Evolutionary conservation across 495 filamentous ascomycete genomes (phyloP).

Genomic region (Trichocladium uniseriatum): DNA sequence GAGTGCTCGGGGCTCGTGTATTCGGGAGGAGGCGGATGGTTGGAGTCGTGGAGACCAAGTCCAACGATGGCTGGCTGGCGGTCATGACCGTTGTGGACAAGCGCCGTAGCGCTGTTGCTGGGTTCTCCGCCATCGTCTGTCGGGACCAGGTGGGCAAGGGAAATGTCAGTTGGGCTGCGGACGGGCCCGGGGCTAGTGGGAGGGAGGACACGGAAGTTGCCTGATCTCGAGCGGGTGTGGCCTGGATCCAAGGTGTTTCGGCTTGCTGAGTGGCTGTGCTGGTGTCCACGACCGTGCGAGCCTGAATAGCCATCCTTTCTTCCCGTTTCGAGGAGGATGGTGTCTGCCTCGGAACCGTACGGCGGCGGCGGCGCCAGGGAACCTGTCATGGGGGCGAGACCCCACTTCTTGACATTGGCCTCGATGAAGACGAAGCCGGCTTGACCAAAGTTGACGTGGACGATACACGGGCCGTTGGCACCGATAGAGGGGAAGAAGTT

Average conservation of each 20-base stretch:
- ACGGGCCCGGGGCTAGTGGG: slow-evolving; percentile 83
- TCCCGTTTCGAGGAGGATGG: slow-evolving; percentile 85
- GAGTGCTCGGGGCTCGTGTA: slow-evolving; percentile 61
- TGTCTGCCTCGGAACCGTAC: slow-evolving; percentile 92
- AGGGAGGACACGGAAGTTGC: slow-evolving; percentile 53
- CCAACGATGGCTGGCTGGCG: slow-evolving; percentile 28
- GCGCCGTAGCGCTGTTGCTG: slow-evolving; percentile 43
- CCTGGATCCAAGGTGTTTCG: slow-evolving; percentile 28
- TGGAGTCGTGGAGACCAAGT: slow-evolving; percentile 24
- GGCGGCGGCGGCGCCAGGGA: slow-evolving; percentile 91
- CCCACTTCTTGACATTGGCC: slow-evolving; percentile 99
- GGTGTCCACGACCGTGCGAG: slow-evolving; percentile 46
- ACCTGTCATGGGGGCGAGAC: slow-evolving; percentile 89
- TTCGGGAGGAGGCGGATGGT: slow-evolving; percentile 55
- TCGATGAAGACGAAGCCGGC: slow-evolving; percentile 98
- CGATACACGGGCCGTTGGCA: slow-evolving; percentile 80
- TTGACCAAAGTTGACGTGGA: slow-evolving; percentile 97
- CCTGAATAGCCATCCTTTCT: slow-evolving; percentile 51
- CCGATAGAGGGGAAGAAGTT: slow-evolving; percentile 96
- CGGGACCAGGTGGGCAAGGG: slow-evolving; percentile 65
- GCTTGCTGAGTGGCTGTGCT: slow-evolving; percentile 38
- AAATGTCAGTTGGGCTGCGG: slow-evolving; percentile 93
- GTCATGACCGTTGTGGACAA: slow-evolving; percentile 17
- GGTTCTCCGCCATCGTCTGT: slow-evolving; percentile 70
- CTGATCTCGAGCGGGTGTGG: slow-evolving; percentile 47